Conservation (phyloP, 2,329 filamentous ascomycete species). For the Trichoderma breve region DNA sequence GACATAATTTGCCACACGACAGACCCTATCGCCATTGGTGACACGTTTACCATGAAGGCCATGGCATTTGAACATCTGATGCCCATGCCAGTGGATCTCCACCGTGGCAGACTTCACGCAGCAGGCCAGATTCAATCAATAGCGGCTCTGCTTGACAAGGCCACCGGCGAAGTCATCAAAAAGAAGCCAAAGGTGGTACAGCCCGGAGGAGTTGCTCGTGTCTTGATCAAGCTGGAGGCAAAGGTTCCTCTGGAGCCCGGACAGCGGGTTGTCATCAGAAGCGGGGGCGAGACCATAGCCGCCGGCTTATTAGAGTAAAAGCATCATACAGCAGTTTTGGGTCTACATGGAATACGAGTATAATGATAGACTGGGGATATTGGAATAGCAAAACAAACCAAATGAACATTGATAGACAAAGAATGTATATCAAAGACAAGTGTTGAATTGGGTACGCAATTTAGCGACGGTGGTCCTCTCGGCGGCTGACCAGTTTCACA, state of each 20-base stretch:
- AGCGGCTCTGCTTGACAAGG: constrained; percentile 73
- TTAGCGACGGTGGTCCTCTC: neutral
- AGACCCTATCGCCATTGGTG: constrained; percentile 66
- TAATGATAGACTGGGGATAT: neutral
- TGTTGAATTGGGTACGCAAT: neutral
- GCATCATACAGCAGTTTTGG: neutral
- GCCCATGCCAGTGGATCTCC: constrained; percentile 86
- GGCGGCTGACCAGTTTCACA: neutral
- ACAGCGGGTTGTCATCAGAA: constrained; percentile 75
- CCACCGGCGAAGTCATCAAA: constrained; percentile 70
- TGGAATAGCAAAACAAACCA: neutral
- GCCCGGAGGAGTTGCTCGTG: constrained; percentile 72
- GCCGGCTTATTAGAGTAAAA: constrained; percentile 54
- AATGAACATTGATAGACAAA: neutral
- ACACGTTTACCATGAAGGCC: constrained; percentile 76
- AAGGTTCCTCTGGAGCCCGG: constrained; percentile 79
- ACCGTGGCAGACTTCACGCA: constrained; percentile 78
- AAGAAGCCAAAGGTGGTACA: constrained; percentile 83
- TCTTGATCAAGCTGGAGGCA: constrained; percentile 70
- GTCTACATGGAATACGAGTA: neutral
- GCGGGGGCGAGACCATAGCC: constrained; percentile 79
- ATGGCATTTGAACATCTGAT: constrained; percentile 87
- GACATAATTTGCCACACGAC: constrained; percentile 78
- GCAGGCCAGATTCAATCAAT: constrained; percentile 72
- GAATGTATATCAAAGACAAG: neutral